A percentile compares a stretch with the other conserved stretches of the same genome.
Evolutionary conservation across 139 green algal genomes (phyloP).

Genomic region (Diplosphaera chodatii): DNA sequence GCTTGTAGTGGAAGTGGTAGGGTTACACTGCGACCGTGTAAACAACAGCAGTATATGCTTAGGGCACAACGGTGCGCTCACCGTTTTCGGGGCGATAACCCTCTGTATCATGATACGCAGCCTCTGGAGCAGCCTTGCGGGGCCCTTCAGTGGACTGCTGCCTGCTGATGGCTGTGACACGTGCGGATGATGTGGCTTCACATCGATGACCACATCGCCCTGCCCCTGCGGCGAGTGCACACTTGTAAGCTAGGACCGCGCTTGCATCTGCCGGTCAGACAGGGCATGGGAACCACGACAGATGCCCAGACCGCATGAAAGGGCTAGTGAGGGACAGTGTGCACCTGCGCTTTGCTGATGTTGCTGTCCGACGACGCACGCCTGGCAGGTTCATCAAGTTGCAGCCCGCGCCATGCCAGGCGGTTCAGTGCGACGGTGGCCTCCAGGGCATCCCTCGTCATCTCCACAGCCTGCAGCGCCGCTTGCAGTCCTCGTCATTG

Average conservation of each 20-base stretch:
- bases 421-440: not conserved
- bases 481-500: too few species aligned
- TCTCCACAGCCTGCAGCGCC: not conserved
- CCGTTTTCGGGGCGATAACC: too few species aligned
- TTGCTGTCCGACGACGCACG: not conserved
- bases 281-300: too few species aligned
- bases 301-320: too few species aligned
- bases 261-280: too few species aligned
- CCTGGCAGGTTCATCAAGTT: not conserved
- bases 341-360: not conserved
- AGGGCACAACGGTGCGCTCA: too few species aligned
- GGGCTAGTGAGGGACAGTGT: not conserved
- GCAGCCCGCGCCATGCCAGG: not conserved
- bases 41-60: too few species aligned
- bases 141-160: not conserved
- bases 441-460: not conserved
- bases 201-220: not conserved
- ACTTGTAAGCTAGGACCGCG: too few species aligned
- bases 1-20: too few species aligned
- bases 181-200: not conserved
- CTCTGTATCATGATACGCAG: too few species aligned
- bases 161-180: not conserved
- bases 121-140: too few species aligned
- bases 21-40: too few species aligned
- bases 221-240: not conserved